Base-by-base conservation (phyloP, 345 rosid species). In the Bruguiera parviflora region DNA sequence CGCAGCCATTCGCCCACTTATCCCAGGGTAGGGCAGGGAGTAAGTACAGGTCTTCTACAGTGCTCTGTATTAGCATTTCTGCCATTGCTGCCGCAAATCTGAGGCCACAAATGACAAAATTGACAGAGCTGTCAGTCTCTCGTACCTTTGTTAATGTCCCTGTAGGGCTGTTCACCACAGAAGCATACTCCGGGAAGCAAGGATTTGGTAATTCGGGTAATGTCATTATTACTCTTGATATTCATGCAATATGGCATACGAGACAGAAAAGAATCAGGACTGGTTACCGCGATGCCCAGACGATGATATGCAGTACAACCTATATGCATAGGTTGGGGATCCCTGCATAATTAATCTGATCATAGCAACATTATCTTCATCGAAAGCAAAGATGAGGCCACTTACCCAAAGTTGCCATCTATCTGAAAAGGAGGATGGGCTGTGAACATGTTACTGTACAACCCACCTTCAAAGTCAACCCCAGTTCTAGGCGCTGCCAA, bases 391-490 rank as follows among this genome's bases (percentile, higher is more conserved):
- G 39, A 59, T 19, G 64, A 37, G 33, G 39, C 46, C 57, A 64
- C 82, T 88, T 83, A 94, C 98, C 98, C 98, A 16, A 88, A 88
- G 73, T 94, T 94, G 62, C 89, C 95, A 76, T 95, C 99, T 18
- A 95, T 95, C 79, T 92, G 97, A 69, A 95, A 95, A 49, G 97
- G 99, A 10, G 99, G 99, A 61, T 92, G 97, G 18, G 96, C 97
- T 37, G 91, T 86, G 81, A 95, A 95, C 71, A 95, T 73, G 87
- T 95, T 95, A 61, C 82, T 84, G 78, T 95, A 95, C 9, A 95
- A 67, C 55, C 99, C 99, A 64, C 97, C 97, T 77, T 81, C 84
- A 66, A 83, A 95, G 53, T 69, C 66, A 35, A 33, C 77, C 76
- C 84, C 94, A 8, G 81, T 70, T 64, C 83, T 85, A 3, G 92